phyloP scores from a whole-genome alignment of 1,284 basidiomycete genomes.

The Trichosporon inkin region DNA sequence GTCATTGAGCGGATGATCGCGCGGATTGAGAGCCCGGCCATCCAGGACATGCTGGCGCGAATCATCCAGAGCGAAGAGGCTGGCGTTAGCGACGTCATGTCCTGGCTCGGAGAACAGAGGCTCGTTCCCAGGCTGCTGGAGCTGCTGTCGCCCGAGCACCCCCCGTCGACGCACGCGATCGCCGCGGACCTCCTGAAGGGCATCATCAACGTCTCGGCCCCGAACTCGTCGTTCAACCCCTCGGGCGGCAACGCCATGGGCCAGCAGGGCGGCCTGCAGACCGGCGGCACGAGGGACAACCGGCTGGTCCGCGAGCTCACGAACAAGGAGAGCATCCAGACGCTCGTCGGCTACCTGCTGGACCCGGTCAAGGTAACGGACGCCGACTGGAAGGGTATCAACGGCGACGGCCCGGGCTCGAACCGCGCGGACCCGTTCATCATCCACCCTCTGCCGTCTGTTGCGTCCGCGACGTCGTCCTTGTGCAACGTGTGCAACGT shows the following conservation, averaged over 20 bases:
- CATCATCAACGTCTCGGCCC: constrained; percentile 90
- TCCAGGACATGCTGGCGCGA: constrained; percentile 86
- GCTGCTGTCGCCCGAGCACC: constrained; percentile 73
- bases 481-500: constrained; percentile 84
- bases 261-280: constrained; percentile 47
- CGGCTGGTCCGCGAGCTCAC: constrained; percentile 87
- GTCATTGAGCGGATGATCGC: constrained; percentile 77
- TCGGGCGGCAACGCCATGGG: constrained; percentile 61
- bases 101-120: constrained; percentile 84
- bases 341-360: constrained; percentile 75
- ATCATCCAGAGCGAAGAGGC: constrained; percentile 91
- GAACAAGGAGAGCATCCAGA: constrained; percentile 65
- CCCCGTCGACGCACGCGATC: constrained; percentile 75
- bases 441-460: constrained; percentile 56
- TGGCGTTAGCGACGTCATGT: constrained; percentile 75
- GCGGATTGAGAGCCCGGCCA: constrained; percentile 83
- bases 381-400: constrained; percentile 30
- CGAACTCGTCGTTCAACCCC: constrained; percentile 56
- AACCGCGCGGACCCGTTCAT: constrained; percentile 39
- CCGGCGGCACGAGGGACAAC: constrained; percentile 55
- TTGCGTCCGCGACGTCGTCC: constrained; percentile 78
- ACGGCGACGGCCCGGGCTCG: constrained; percentile 22
- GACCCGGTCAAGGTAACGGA: constrained; percentile 58
- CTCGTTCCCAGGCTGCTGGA: constrained; percentile 78
- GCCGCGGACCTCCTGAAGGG: constrained; percentile 90